A percentile compares a stretch with the other conserved stretches of the same genome.
Conservation (phyloP, 306 rosid genomes). For the Vigna mungo region DNA sequence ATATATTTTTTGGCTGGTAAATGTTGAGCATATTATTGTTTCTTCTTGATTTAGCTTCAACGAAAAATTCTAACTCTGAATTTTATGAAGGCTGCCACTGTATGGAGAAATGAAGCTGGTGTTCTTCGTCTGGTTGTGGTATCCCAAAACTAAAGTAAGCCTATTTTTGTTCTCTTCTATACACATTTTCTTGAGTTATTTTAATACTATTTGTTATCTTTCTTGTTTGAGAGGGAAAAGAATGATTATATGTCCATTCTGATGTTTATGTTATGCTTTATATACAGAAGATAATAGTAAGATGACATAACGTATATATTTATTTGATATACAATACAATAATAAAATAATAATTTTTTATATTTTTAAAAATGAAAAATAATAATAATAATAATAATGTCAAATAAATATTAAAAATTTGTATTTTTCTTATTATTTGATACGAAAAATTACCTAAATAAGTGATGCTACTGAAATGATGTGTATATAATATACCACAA, state of each 20-base stretch:
- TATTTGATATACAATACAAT: too few relatives aligned
- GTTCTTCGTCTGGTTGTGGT: slow-evolving; percentile 83
- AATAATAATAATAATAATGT: too few relatives aligned
- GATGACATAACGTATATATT: too few relatives aligned
- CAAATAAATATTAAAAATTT: too few relatives aligned
- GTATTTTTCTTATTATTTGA: neutral
- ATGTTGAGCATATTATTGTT: neutral
- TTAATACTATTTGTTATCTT: neutral
- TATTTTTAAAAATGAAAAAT: too few relatives aligned
- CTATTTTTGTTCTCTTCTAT: neutral
- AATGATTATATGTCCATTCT: neutral
- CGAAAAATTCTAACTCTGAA: neutral
- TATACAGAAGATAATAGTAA: too few relatives aligned
- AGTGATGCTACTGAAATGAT: neutral
- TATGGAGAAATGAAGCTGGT: slow-evolving; percentile 83
- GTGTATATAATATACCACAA: neutral
- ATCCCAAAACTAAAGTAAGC: slow-evolving; percentile 78
- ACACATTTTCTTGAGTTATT: neutral
- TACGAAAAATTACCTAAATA: neutral
- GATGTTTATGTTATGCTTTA: neutral
- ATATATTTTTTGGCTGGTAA: slow-evolving; percentile 75
- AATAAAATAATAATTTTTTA: too few relatives aligned
- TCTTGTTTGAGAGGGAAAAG: neutral
- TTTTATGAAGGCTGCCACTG: slow-evolving; percentile 79
- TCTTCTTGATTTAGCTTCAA: neutral